Base-by-base conservation (phyloP, 129 eudicot species). In the Tanacetum coccineum region DNA sequence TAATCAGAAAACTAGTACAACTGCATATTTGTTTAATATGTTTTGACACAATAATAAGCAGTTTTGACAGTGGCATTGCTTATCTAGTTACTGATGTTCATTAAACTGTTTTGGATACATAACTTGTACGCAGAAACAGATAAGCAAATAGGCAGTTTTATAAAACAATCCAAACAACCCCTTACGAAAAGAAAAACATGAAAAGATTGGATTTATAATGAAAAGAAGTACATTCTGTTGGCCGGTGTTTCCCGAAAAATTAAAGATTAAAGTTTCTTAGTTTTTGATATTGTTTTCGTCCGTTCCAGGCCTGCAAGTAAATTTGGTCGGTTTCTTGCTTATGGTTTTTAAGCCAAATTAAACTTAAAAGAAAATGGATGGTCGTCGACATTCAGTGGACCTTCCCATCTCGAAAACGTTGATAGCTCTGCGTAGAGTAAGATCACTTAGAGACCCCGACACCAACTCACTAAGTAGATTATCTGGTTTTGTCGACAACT, bases 361-460 rank as follows among this genome's bases (percentile, higher is more conserved):
- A 17, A 46, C 40, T 76, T 61, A 57, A 32, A n/a, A 17, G 75
- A 65, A 7, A 61, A 89, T 89, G 97, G 97, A 94, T 54, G 97
- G 95, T 63, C 74, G 95, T 53, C 72, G 97, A 45, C 99, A 94
- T 80, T 94, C 99, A 0, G 90, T 94, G 60, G 99, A 94, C 65
- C 75, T 89, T 62, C 97, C 99, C 14, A 82, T 94, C 19, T 78
- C 99, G 2, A 89, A 85, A 76, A 70, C 97, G 2, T 72, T 94
- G 60, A 81, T 89, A 50, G 97, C 99, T 62, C 95, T 94, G 48
- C 82, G 90, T 80, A 81, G 99, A 82, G 99, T 94, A 72, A 87
- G 93, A 70, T 94, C 99, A 3, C 91, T 94, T 47, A 84, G 99
- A 78, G 99, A 94, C 63, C 99, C 99, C 14, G 86, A 95, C 2